These are phyloP conservation scores for Hortiboletus flavorubellus DNA, from an alignment of 768 basidiomycete genomes.

Conservation along the genomic window DNA sequence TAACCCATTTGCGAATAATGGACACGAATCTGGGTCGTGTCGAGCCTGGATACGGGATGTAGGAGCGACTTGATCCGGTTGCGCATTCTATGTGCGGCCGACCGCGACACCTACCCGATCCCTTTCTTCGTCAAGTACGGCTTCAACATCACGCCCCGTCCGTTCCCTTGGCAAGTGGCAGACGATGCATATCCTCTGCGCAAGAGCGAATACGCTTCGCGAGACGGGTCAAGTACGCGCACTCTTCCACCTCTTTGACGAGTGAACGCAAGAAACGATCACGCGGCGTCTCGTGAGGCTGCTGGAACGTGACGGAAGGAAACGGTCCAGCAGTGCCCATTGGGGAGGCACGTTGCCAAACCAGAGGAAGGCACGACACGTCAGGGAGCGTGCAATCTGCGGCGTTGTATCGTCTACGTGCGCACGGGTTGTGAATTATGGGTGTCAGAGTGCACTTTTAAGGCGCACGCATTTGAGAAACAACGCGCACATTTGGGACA, in stretches of 20 bases:
- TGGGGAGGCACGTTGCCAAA: background rate
- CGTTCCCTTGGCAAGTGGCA: background rate
- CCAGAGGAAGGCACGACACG: background rate
- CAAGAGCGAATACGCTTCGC: background rate
- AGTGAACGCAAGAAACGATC: background rate
- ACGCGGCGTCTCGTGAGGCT: background rate
- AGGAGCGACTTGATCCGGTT: background rate
- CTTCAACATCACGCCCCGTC: background rate
- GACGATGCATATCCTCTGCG: background rate
- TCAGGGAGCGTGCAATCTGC: background rate
- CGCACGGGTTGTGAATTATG: too few relatives aligned
- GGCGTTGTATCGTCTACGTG: background rate
- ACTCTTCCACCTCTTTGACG: background rate
- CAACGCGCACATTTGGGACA: too few relatives aligned
- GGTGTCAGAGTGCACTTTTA: too few relatives aligned
- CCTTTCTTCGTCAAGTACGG: background rate
- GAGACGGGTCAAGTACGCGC: background rate
- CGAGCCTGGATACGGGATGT: conserved; percentile 1
- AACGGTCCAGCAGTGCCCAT: background rate
- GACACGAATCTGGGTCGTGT: conserved; percentile 4
- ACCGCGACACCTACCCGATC: background rate
- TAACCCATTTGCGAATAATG: background rate
- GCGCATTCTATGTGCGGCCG: background rate
- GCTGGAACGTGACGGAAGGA: background rate
- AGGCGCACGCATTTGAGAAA: too few relatives aligned